Evolutionary conservation across 2,329 filamentous ascomycete species (phyloP).

Genomic region (Tolypocladium amazonense): DNA sequence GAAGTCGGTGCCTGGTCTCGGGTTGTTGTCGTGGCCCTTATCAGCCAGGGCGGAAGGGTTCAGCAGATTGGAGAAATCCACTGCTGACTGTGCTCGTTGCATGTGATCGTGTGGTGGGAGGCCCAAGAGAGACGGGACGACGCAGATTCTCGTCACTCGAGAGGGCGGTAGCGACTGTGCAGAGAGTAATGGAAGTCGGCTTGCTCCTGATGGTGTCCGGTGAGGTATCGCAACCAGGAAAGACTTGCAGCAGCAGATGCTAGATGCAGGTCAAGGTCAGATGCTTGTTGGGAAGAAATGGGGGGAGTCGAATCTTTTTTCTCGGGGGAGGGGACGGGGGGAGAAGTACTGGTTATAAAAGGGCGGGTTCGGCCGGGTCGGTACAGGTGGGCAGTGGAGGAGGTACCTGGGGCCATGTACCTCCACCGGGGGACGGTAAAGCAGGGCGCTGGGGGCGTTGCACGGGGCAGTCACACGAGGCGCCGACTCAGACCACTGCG

Average conservation of each 20-base stretch:
- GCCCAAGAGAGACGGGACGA: background rate
- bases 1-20: constrained; percentile 21
- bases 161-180: background rate
- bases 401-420: constrained; percentile 5
- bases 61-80: constrained; percentile 67
- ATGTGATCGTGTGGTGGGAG: constrained; percentile 42
- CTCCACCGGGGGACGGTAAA: constrained; percentile 1
- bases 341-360: constrained; percentile 16
- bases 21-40: constrained; percentile 9
- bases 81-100: constrained; percentile 63
- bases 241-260: background rate
- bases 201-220: background rate
- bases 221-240: background rate
- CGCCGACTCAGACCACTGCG: background rate
- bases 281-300: constrained; percentile 8
- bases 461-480: background rate
- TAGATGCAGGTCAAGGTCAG: background rate
- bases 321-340: constrained; percentile 9
- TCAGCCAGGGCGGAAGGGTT: constrained; percentile 37
- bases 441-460: background rate
- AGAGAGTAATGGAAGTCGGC: background rate
- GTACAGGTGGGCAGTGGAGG: constrained; percentile 6
- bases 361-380: constrained; percentile 22
- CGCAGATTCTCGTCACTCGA: background rate
- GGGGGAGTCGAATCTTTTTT: constrained; percentile 7